Evolutionary conservation across 2,329 filamentous ascomycete species (phyloP), one percentile per base, ranked within the genome.

Genomic region (Bipolaris cookei): DNA sequence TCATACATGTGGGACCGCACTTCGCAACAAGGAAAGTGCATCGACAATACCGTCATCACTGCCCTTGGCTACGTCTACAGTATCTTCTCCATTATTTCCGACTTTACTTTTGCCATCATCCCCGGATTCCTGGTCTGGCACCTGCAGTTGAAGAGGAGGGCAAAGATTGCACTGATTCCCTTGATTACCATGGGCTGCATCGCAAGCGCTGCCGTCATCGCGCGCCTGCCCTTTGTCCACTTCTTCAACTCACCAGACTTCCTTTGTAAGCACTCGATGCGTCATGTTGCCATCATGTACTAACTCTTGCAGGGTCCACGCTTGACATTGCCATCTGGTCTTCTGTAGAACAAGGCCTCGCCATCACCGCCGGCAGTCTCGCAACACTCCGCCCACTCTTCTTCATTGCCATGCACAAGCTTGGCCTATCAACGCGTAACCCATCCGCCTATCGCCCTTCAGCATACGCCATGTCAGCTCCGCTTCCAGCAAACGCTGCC

Each of bases 151-250:
- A 81, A 81, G 60, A 74, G 70, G 39, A 73, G 77, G 37, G 82
- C 81, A 2, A 86, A 85, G 64, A 60, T 80, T 6, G 78, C 79
- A 2, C 73, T 85, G 20, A 78, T 77, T 1, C 62, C 78, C 3
- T 76, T 86, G 32, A 71, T 85, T 6, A 77, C 81, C 41, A 78
- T 84, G 72, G 83, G 81, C 3, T 77, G 82, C 58, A 71, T 84
- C 52, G 74, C 74, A 39, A 75, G 72, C 37, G 67, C 71, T 10
- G 74, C 73, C 6, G 70, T 76, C 23, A 65, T 75, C 30, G 73
- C 68, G 1, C 67, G 74, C 7, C 42, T 71, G 4, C 69, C 73
- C 1, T 76, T 68, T 46, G 38, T 76, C 16, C 46, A 61, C 6
- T 62, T 68, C 18, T 71, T 76, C 37, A 65, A 66, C 20, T 64